Evolutionary conservation across 1,139 yeast species (phyloP).

Genomic region (Debaryomyces sp.): DNA sequence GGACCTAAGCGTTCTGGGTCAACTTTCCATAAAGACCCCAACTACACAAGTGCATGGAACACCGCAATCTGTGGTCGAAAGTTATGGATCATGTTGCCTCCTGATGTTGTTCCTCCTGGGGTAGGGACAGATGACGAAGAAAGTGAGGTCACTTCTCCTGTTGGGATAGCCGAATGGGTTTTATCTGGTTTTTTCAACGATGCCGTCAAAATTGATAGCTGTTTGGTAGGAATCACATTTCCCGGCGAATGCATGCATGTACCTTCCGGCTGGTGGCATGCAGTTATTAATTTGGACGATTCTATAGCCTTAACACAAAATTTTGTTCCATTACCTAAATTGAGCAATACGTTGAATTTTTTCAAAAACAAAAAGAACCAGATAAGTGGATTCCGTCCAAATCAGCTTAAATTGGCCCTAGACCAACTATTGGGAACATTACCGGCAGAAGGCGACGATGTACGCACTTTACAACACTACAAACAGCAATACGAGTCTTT

Average conservation of each 20-base stretch:
- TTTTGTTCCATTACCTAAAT: constrained; percentile 69
- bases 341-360: constrained; percentile 64
- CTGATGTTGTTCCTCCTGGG: constrained; percentile 78
- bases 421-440: constrained; percentile 22
- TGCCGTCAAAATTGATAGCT: constrained; percentile 46
- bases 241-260: constrained; percentile 88
- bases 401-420: constrained; percentile 46
- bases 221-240: constrained; percentile 70
- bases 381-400: constrained; percentile 75
- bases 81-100: constrained; percentile 89
- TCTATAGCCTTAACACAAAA: constrained; percentile 84
- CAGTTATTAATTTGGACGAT: constrained; percentile 80
- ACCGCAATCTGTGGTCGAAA: constrained; percentile 73
- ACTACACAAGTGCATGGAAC: constrained; percentile 91
- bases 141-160: constrained; percentile 89
- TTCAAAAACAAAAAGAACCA: constrained; percentile 69
- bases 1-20: constrained; percentile 86
- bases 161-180: constrained; percentile 91
- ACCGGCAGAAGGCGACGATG: constrained; percentile 12
- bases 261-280: constrained; percentile 97
- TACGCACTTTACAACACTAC: constrained; percentile 20
- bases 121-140: constrained; percentile 76
- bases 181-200: constrained; percentile 79
- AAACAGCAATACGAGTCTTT: constrained; percentile 21
- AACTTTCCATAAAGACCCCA: constrained; percentile 92